These are phyloP conservation scores for Exophiala alcalophila DNA, from an alignment of 2,329 filamentous ascomycete species.

Conservation along the genomic window DNA sequence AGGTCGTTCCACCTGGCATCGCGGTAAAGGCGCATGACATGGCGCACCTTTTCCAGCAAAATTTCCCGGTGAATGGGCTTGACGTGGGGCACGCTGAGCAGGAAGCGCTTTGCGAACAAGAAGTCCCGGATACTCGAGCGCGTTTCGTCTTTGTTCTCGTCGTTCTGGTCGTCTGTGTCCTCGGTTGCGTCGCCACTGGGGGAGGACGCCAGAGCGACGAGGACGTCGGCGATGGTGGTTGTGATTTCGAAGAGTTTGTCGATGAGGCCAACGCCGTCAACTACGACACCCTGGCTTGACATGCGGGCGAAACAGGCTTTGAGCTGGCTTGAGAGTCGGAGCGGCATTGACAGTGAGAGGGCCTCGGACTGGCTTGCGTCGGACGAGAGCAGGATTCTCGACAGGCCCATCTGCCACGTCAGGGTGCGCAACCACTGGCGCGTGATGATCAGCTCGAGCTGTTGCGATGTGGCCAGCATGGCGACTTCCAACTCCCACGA, in stretches of 20 bases:
- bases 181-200: not conserved
- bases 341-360: slow-evolving; percentile 46
- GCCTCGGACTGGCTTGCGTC: slow-evolving; percentile 27
- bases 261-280: slow-evolving; percentile 56
- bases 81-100: not conserved
- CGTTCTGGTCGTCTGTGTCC: too few species aligned
- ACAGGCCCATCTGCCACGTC: slow-evolving; percentile 51
- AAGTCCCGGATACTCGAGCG: slow-evolving; percentile 3
- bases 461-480: slow-evolving; percentile 43
- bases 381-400: slow-evolving; percentile 46
- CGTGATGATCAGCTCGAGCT: slow-evolving; percentile 51
- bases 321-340: slow-evolving; percentile 45
- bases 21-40: not conserved
- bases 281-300: slow-evolving; percentile 48
- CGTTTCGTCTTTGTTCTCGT: too few species aligned
- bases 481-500: slow-evolving; percentile 40
- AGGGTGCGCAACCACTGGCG: slow-evolving; percentile 50
- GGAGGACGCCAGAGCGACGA: slow-evolving; percentile 51
- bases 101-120: slow-evolving; percentile 1
- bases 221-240: slow-evolving; percentile 58
- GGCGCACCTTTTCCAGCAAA: not conserved
- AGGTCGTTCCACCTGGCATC: not conserved
- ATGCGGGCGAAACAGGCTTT: slow-evolving; percentile 43
- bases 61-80: not conserved
- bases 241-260: slow-evolving; percentile 61